Percentiles rank a stretch among this genome's conserved stretches.
Evolutionary conservation across 257 asterid genomes (phyloP).

Genomic region (Solanum ossicruentum): DNA sequence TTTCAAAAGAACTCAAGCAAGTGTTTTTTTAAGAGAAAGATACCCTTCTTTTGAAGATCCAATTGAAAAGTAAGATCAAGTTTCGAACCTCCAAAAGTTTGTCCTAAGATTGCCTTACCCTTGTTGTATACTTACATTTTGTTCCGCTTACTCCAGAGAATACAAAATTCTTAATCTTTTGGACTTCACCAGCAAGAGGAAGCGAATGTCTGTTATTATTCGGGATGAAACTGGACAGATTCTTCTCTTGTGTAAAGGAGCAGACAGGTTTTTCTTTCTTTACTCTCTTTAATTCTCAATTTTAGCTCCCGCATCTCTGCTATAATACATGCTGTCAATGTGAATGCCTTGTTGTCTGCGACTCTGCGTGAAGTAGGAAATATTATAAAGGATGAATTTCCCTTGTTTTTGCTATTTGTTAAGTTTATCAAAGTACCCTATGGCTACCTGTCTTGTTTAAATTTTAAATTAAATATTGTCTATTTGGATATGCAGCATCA

Average conservation of each 20-base stretch:
- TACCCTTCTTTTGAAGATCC: conserved; percentile 62
- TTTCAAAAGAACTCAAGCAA: conserved; percentile 71
- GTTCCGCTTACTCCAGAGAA: conserved; percentile 45
- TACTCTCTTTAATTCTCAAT: background rate
- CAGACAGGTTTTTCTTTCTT: conserved; percentile 55
- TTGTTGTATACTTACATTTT: background rate
- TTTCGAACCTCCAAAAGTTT: background rate
- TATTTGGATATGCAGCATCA: conserved; percentile 53
- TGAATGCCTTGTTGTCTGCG: background rate
- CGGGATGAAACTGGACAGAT: conserved; percentile 71
- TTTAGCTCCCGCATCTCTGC: background rate
- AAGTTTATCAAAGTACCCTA: background rate
- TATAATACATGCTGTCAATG: background rate
- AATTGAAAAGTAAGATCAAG: conserved; percentile 44
- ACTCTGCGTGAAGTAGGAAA: background rate
- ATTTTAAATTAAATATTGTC: background rate
- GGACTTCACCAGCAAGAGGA: conserved; percentile 96
- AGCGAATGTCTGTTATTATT: conserved; percentile 84
- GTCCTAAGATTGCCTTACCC: background rate
- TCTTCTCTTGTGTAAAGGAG: conserved; percentile 88
- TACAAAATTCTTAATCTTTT: conserved; percentile 75
- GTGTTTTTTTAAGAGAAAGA: conserved; percentile 59
- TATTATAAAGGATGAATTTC: background rate
- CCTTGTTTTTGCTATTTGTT: background rate
- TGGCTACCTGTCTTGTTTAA: background rate